These are phyloP conservation scores for Cryptococcus hybrid DNA, from an alignment of 1,284 basidiomycete genomes.

Conservation along the genomic window DNA sequence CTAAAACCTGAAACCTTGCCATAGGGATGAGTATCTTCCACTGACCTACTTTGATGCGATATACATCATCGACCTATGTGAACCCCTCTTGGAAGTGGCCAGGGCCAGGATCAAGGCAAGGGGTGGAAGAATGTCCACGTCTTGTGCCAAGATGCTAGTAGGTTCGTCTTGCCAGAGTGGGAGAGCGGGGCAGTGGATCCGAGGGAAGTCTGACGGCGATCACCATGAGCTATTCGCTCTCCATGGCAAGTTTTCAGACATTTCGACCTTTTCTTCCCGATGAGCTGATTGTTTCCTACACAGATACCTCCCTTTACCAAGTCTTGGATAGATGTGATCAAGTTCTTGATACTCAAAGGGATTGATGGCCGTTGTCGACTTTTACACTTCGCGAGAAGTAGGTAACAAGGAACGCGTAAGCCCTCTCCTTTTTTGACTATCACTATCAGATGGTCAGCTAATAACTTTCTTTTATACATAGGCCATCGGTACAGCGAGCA, in stretches of 20 bases:
- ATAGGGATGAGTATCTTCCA: conserved; percentile 69
- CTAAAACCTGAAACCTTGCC: conserved; percentile 12
- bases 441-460: too few species aligned
- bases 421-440: background rate
- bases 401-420: conserved; percentile 54
- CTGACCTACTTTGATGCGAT: conserved; percentile 65
- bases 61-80: conserved; percentile 73
- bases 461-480: too few species aligned
- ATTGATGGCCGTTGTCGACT: conserved; percentile 71
- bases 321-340: conserved; percentile 69
- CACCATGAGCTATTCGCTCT: conserved; percentile 70
- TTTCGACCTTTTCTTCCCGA: too few species aligned
- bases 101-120: conserved; percentile 64
- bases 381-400: conserved; percentile 68
- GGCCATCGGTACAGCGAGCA: conserved; percentile 67
- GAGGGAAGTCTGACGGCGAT: conserved; percentile 61
- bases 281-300: too few species aligned
- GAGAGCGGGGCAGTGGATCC: conserved; percentile 54
- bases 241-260: conserved; percentile 56
- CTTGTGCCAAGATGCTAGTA: conserved; percentile 70
- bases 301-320: conserved; percentile 68
- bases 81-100: conserved; percentile 70
- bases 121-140: conserved; percentile 72
- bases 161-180: conserved; percentile 67
- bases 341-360: conserved; percentile 66